These are phyloP conservation scores for Lasiodiplodia hormozganensis DNA, from an alignment of 2,329 filamentous ascomycete species.

Conservation along the genomic window DNA sequence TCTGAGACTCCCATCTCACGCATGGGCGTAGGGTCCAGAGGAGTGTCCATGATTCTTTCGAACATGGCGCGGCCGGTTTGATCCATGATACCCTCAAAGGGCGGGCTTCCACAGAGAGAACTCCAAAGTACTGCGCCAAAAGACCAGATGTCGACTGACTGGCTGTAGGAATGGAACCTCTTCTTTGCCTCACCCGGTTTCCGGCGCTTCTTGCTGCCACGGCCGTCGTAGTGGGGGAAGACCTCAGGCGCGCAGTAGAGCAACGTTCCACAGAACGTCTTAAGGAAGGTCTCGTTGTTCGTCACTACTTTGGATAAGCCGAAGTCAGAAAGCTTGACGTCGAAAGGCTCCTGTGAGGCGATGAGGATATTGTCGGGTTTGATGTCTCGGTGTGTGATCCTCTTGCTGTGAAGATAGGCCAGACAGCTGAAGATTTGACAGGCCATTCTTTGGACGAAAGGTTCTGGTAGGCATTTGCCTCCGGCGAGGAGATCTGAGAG, in stretches of 20 bases:
- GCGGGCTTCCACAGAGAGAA: constrained; percentile 77
- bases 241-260: constrained; percentile 97
- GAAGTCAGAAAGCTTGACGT: constrained; percentile 94
- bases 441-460: constrained; percentile 73
- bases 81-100: constrained; percentile 79
- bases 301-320: constrained; percentile 94
- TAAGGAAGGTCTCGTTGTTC: constrained; percentile 87
- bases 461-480: constrained; percentile 69
- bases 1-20: constrained; percentile 65
- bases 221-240: constrained; percentile 79
- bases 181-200: constrained; percentile 45
- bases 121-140: constrained; percentile 92
- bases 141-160: constrained; percentile 96
- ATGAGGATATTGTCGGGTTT: constrained; percentile 98
- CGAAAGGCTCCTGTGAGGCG: constrained; percentile 72
- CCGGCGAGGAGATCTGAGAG: constrained; percentile 74
- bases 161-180: constrained; percentile 74
- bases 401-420: constrained; percentile 82
- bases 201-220: constrained; percentile 69
- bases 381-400: constrained; percentile 97
- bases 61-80: constrained; percentile 81
- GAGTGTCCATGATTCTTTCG: constrained; percentile 81
- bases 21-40: constrained; percentile 72
- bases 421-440: constrained; percentile 80
- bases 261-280: constrained; percentile 95